A percentile compares a stretch with the other conserved stretches of the same genome.
Evolutionary conservation across 805 yeast genomes (phyloP).

Genomic region (Metschnikowia similis): DNA sequence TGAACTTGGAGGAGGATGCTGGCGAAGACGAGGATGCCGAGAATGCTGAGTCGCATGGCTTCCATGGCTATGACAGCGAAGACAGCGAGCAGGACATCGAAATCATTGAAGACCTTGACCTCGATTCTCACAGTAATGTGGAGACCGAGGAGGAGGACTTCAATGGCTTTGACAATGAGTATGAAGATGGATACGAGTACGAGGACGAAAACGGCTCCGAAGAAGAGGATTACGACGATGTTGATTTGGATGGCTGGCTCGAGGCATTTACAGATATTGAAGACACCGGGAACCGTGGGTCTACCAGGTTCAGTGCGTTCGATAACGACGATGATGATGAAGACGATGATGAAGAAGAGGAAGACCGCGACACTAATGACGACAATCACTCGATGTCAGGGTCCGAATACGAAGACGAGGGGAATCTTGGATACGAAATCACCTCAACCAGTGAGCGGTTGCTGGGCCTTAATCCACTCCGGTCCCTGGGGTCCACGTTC

Average conservation of each 20-base stretch:
- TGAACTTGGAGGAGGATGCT: conserved; percentile 20
- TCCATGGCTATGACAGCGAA: conserved; percentile 21
- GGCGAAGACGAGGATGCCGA: conserved; percentile 21
- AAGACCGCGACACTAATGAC: conserved; percentile 18
- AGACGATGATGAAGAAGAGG: conserved; percentile 13
- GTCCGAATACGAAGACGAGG: neutral
- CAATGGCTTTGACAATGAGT: conserved; percentile 20
- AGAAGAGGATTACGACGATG: conserved; percentile 31
- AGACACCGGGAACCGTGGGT: conserved; percentile 5
- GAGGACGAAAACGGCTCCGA: conserved; percentile 26
- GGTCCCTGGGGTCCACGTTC: neutral
- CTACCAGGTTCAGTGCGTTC: conserved; percentile 7
- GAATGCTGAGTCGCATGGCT: conserved; percentile 16
- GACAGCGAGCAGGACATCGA: conserved; percentile 31
- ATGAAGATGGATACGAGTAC: conserved; percentile 18
- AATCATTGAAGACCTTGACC: conserved; percentile 31
- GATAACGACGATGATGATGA: conserved; percentile 16
- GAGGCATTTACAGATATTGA: conserved; percentile 33
- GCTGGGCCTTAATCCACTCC: neutral
- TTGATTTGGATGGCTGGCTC: conserved; percentile 39
- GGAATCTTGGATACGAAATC: neutral
- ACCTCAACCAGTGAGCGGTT: neutral
- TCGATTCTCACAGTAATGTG: conserved; percentile 27
- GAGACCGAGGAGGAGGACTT: conserved; percentile 28
- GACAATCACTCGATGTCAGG: conserved; percentile 10